Base-by-base conservation (phyloP, 495 filamentous ascomycete genomes). In the Filosporella fistucella region DNA sequence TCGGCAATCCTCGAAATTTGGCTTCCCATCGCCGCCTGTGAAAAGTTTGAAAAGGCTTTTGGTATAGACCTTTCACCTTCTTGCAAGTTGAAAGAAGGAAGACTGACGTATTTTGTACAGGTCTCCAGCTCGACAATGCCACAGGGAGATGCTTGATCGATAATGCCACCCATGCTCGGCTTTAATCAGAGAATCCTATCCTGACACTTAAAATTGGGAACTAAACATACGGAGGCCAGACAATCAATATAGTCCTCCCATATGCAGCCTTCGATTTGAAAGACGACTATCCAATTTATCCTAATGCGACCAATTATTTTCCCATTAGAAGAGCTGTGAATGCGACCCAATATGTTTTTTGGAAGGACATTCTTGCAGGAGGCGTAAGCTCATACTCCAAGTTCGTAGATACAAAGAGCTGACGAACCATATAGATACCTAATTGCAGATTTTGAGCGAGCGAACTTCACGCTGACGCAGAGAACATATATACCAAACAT, bases 341-440 rank as follows among this genome's bases (percentile, higher is more conserved):
- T 45, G 56, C 64, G 11, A 67, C 56, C 0, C 77, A 80, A 51
- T 78, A 74, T 55, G 76, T 69, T 0, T 63, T 82, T 3, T 10
- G 78, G 78, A 10, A 63, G 76, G 16, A 66, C 67, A 13, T 81
- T 82, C 40, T 56, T 81, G 12, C 77, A 82, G 56, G 77, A 80
- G 66, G 71, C 77, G 32, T 77, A 75, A 40, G 12, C 4, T 5
- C 18, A 13, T 3, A 30, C 28, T n/a, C 32, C 32, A 4, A 14
- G 18, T 14, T 4, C n/a, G n/a, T 3, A 35, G 4, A 35, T 14
- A 35, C 12, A 17, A 35, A 35, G n/a, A 35, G n/a, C 12, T 35
- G 12, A 35, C 32, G 12, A 13, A 35, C 13, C 12, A 5, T 35
- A 44, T 16, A 47, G 44, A 24, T 52, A 52, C 21, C 4, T 52